phyloP scores from a whole-genome alignment of 768 basidiomycete genomes.

The Mycena rebaudengoi region DNA sequence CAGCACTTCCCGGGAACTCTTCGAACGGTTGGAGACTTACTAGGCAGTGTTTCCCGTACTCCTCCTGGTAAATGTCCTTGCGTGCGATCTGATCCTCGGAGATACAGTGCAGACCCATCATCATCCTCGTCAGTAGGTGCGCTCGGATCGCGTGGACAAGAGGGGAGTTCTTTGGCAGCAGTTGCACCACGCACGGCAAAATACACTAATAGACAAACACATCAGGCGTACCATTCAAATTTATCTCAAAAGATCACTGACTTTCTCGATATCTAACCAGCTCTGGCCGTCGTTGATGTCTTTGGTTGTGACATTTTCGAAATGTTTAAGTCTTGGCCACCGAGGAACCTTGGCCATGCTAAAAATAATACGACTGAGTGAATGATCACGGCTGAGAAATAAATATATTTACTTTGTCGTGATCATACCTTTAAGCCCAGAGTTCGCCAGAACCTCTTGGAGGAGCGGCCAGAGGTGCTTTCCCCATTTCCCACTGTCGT shows the following conservation, averaged over 20 bases:
- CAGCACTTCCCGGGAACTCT: neutral
- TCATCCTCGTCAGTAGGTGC: constrained; percentile 9
- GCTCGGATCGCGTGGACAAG: constrained; percentile 18
- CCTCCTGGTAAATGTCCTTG: constrained; percentile 6
- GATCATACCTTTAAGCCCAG: constrained; percentile 10
- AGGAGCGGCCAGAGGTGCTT: constrained; percentile 12
- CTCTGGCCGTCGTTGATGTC: constrained; percentile 20
- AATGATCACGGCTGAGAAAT: neutral
- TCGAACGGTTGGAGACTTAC: neutral
- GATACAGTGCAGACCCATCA: constrained; percentile 17
- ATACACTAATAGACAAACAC: neutral
- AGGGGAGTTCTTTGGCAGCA: constrained; percentile 8
- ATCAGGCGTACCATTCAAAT: neutral
- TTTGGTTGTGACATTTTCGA: constrained; percentile 19
- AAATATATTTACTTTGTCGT: constrained; percentile 4
- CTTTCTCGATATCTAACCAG: constrained; percentile 25
- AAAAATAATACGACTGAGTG: neutral
- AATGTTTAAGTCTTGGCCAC: constrained; percentile 24
- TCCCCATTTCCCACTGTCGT: constrained; percentile 18
- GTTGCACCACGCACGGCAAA: constrained; percentile 16
- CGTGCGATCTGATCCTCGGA: constrained; percentile 10
- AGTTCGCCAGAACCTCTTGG: neutral
- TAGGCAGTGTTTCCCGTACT: constrained; percentile 4
- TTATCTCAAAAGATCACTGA: neutral
- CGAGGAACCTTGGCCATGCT: constrained; percentile 19